Evolutionary conservation across 129 eudicot genomes (phyloP), one percentile per base, ranked within the genome.

Genomic region (Centrapalus pauciflorus): DNA sequence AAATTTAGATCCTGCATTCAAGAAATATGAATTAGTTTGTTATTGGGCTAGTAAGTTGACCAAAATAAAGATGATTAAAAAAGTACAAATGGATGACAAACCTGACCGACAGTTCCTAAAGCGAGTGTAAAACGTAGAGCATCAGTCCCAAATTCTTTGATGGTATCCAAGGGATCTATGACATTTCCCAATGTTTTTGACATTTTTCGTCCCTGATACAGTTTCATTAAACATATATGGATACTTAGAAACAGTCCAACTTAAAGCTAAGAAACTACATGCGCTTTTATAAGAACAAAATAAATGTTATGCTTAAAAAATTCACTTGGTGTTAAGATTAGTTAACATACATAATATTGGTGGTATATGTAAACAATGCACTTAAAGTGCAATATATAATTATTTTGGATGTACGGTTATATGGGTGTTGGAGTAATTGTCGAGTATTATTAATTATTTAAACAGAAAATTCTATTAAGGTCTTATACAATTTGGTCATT

Each of bases 31-130:
- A 69, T 20, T 56, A 65, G 72, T 7, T 5, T 6, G 12, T 60
- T n/a, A 21, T 29, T 28, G 35, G 58, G 55, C 58, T 59, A 56
- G 35, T 54, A 16, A 61, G 59, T 70, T 26, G n/a, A 66, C 34
- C 23, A 52, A 45, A 11, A 35, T 10, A 73, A 1, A 69, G 38
- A 54, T 6, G 27, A 25, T 29, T 4, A 2, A 33, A 33, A 7
- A 45, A 33, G 16, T 40, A 32, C 11, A 40, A 29, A 35, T 26
- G 34, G 30, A 77, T 66, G 71, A 75, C 92, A 71, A 66, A 93
- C 98, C 98, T 93, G 98, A 69, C 98, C 98, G 72, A 91, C 86
- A 66, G 98, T 93, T 84, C 98, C 98, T 62, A 93, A 74, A 62
- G 98, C 85, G 70, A 94, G 89, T 28, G 96, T 80, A 70, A 94